phyloP scores from a whole-genome alignment of 2,329 filamentous ascomycete genomes.

The Nemania bipapillata region DNA sequence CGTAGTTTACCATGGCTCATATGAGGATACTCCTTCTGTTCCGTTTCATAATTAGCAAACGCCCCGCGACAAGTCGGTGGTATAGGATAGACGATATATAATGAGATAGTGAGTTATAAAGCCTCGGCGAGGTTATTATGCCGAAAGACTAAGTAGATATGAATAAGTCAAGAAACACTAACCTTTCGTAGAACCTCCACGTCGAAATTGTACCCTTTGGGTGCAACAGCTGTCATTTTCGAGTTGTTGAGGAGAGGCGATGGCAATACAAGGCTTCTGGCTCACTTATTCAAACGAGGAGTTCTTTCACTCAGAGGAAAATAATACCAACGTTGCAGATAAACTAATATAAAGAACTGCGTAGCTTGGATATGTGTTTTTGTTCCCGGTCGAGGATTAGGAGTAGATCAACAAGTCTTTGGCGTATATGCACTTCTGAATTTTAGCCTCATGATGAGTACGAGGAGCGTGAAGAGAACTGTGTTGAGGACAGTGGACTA shows the following conservation, averaged over 20 bases:
- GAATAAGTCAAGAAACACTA: constrained; percentile 12
- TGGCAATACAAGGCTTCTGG: constrained; percentile 8
- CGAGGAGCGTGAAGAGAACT: constrained; percentile 10
- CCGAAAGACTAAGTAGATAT: neutral
- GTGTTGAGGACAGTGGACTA: constrained; percentile 5
- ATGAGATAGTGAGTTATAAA: neutral
- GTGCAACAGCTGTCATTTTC: constrained; percentile 41
- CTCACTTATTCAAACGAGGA: constrained; percentile 6
- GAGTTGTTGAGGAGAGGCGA: constrained; percentile 2
- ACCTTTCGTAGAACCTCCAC: constrained; percentile 53
- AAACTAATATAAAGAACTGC: constrained; percentile 20
- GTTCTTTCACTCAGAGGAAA: constrained; percentile 23
- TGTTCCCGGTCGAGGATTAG: constrained; percentile 16
- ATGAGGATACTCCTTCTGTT: constrained; percentile 56
- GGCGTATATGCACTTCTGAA: constrained; percentile 12
- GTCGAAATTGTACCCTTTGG: constrained; percentile 49
- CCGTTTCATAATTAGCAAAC: constrained; percentile 16
- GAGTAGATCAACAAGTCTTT: constrained; percentile 14
- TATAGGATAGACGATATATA: neutral
- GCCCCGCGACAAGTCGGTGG: neutral
- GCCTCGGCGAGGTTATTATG: neutral
- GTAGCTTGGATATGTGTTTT: constrained; percentile 15
- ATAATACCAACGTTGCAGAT: constrained; percentile 12
- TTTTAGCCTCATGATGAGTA: constrained; percentile 13
- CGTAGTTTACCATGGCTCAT: constrained; percentile 55